phyloP scores from a whole-genome alignment of 495 filamentous ascomycete species.

The Sordaria brevicollis region DNA sequence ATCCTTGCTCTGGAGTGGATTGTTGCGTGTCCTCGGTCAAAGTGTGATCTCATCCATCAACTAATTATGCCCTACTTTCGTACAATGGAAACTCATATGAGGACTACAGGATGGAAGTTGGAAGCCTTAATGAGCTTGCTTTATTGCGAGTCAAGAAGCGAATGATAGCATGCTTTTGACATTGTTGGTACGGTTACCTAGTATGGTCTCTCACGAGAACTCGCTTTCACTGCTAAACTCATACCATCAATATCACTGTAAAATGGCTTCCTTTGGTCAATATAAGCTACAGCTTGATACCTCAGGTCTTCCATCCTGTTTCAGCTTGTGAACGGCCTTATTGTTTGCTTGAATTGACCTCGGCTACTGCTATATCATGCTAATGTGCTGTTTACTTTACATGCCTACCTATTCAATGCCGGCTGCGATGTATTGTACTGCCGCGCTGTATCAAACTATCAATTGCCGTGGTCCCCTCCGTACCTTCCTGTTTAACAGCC shows the following conservation, averaged over 20 bases:
- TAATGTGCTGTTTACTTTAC: background rate
- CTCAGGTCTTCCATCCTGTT: background rate
- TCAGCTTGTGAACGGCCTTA: background rate
- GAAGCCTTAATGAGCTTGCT: background rate
- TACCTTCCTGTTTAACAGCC: background rate
- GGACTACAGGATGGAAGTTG: background rate
- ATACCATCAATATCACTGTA: background rate
- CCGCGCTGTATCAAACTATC: too few relatives aligned
- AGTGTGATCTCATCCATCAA: background rate
- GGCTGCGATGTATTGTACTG: background rate
- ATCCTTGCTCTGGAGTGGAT: background rate
- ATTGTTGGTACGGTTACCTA: background rate
- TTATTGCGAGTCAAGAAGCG: background rate
- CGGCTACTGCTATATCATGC: background rate
- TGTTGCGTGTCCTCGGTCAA: background rate
- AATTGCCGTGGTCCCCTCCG: too few relatives aligned
- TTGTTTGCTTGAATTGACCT: background rate
- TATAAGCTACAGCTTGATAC: background rate
- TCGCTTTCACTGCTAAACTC: background rate
- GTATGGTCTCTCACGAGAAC: too few relatives aligned
- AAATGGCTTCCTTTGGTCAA: background rate
- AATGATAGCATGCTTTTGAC: background rate
- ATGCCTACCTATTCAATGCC: background rate
- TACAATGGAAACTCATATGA: background rate
- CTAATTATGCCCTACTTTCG: background rate